Evolutionary conservation across 192 early-diverging fungal genomes (phyloP).

Genomic region (Podochytrium sp.): DNA sequence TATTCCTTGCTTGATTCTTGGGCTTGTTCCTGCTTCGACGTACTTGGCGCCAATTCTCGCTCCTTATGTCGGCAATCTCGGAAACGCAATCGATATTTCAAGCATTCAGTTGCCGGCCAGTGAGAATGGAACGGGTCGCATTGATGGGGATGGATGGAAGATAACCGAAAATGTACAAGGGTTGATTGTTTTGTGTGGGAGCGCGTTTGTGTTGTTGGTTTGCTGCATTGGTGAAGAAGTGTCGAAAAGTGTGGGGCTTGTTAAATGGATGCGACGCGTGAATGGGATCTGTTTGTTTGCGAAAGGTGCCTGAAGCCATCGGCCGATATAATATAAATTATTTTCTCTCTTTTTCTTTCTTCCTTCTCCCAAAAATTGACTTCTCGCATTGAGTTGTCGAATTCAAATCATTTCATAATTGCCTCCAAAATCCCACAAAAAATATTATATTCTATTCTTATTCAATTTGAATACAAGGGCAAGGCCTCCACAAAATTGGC

Average conservation of each 20-base stretch:
- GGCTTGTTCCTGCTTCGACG: not conserved
- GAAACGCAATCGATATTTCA: constrained; percentile 7
- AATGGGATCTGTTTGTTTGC: not conserved
- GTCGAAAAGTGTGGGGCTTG: not conserved
- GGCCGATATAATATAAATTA: too few species aligned
- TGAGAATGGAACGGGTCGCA: not conserved
- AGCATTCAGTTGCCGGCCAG: not conserved
- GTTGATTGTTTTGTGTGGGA: not conserved
- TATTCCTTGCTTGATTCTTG: not conserved
- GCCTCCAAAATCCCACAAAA: not conserved
- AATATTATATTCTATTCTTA: not conserved
- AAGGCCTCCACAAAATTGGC: not conserved
- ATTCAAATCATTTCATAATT: not conserved
- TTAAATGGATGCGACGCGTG: not conserved
- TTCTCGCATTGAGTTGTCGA: too few species aligned
- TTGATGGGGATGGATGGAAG: constrained; percentile 10
- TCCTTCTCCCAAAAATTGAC: too few species aligned
- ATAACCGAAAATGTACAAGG: not conserved
- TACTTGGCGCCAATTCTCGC: not conserved
- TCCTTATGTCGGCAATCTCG: not conserved
- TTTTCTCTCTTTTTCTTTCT: too few species aligned
- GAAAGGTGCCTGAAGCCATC: too few species aligned
- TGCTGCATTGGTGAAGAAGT: not conserved
- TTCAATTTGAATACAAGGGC: not conserved
- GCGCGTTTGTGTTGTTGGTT: not conserved